These are phyloP conservation scores for Fragaria nilgerrensis DNA, from an alignment of 306 rosid genomes.

Conservation along the genomic window DNA sequence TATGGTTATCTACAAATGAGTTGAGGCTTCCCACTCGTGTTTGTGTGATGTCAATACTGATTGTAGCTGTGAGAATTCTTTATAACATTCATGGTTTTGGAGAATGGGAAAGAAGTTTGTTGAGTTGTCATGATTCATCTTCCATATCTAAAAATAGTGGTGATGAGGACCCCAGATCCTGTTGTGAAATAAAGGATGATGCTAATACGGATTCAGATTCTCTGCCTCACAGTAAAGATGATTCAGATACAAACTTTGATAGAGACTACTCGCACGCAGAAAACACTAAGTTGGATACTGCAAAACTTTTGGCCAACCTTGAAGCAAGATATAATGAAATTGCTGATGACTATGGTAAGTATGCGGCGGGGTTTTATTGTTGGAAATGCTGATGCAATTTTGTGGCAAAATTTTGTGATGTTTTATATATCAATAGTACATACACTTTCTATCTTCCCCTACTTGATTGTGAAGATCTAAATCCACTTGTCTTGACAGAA, in stretches of 20 bases:
- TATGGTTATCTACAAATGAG: slow-evolving; percentile 68
- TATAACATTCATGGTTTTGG: slow-evolving; percentile 78
- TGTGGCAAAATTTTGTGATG: not conserved
- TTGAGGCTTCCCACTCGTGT: slow-evolving; percentile 77
- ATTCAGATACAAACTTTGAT: slow-evolving; percentile 20
- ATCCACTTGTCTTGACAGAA: slow-evolving; percentile 41
- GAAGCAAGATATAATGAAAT: slow-evolving; percentile 55
- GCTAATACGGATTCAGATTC: slow-evolving; percentile 25
- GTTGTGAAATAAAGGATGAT: slow-evolving; percentile 13
- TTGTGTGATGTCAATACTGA: slow-evolving; percentile 76
- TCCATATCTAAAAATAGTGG: slow-evolving; percentile 16
- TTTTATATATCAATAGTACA: slow-evolving; percentile 3
- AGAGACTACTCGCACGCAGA: slow-evolving; percentile 20
- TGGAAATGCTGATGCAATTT: slow-evolving; percentile 12
- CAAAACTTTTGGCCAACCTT: slow-evolving; percentile 56
- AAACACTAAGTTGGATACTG: slow-evolving; percentile 43
- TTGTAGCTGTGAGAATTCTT: slow-evolving; percentile 69
- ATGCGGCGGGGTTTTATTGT: not conserved
- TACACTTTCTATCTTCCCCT: not conserved
- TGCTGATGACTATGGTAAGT: slow-evolving; percentile 46
- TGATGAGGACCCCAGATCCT: slow-evolving; percentile 7
- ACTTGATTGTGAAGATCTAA: not conserved
- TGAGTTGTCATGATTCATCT: slow-evolving; percentile 27
- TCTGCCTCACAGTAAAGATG: slow-evolving; percentile 20
- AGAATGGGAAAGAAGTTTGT: slow-evolving; percentile 81